Evolutionary conservation across 2,329 filamentous ascomycete genomes (phyloP).

Genomic region (Xylaria sp.): DNA sequence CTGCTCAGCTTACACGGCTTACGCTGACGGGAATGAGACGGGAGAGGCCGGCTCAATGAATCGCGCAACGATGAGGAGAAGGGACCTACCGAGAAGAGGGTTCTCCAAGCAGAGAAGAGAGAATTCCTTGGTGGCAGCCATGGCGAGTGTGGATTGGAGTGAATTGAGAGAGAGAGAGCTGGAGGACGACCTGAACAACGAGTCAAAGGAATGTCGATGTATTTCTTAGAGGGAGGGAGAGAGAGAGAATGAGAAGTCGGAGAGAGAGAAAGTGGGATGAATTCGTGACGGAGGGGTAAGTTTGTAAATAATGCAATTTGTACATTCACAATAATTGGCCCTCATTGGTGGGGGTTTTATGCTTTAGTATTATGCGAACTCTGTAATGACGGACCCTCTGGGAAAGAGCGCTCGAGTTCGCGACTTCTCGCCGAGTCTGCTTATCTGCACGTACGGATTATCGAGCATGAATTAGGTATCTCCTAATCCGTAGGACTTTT

Average conservation of each 20-base stretch:
- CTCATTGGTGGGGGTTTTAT: neutral
- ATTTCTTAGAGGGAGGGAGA: neutral
- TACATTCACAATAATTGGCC: slow-evolving; percentile 5
- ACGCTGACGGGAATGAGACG: neutral
- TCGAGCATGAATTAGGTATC: neutral
- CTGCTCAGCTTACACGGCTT: neutral
- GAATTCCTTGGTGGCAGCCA: slow-evolving; percentile 75
- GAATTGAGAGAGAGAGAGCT: neutral
- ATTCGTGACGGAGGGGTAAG: slow-evolving; percentile 28
- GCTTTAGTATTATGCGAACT: neutral
- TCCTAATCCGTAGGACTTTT: no score
- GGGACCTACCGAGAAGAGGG: slow-evolving; percentile 75
- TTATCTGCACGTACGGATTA: neutral
- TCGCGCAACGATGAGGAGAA: neutral
- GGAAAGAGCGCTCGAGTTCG: no score
- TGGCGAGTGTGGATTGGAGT: slow-evolving; percentile 37
- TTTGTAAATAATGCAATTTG: slow-evolving; percentile 25
- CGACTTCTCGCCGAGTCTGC: no score
- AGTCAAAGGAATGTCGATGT: neutral
- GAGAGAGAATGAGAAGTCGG: neutral
- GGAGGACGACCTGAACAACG: neutral
- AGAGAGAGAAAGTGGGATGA: neutral
- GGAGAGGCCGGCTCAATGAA: slow-evolving; percentile 16
- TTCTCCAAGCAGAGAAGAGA: slow-evolving; percentile 93
- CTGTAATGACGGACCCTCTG: no score